These are phyloP conservation scores for Monilinia fructigena DNA, from an alignment of 2,329 filamentous ascomycete genomes.

Conservation along the genomic window DNA sequence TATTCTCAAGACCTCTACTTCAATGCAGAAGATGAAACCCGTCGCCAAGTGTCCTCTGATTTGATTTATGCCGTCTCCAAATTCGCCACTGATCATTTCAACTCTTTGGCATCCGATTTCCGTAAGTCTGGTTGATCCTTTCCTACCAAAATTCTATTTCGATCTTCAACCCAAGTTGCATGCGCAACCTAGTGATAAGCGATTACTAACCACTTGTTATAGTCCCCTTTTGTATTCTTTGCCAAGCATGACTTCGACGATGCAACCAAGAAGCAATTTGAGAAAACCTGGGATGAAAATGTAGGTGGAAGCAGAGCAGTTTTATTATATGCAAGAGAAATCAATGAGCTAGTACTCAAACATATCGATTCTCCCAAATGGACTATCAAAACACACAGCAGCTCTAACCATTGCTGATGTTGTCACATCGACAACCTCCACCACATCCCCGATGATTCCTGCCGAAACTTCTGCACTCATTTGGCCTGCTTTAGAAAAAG, in stretches of 20 bases:
- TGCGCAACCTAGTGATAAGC: background rate
- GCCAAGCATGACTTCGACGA: slow-evolving; percentile 82
- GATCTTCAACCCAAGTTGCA: background rate
- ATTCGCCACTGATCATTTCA: slow-evolving; percentile 85
- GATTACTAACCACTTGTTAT: background rate
- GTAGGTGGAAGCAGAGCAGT: slow-evolving; percentile 82
- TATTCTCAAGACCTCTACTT: slow-evolving; percentile 72
- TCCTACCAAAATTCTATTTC: no score
- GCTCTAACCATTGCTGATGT: slow-evolving; percentile 77
- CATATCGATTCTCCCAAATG: slow-evolving; percentile 80
- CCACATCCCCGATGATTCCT: slow-evolving; percentile 55
- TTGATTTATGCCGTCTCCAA: slow-evolving; percentile 82
- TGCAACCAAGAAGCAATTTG: slow-evolving; percentile 75
- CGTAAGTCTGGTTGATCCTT: background rate
- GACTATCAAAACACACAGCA: slow-evolving; percentile 86
- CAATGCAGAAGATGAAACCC: slow-evolving; percentile 71
- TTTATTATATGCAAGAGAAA: slow-evolving; percentile 80
- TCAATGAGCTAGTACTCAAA: slow-evolving; percentile 63
- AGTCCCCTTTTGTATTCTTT: slow-evolving; percentile 85
- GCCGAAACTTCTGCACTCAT: slow-evolving; percentile 59
- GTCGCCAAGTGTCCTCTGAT: slow-evolving; percentile 75
- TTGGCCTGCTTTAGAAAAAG: slow-evolving; percentile 82
- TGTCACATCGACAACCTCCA: slow-evolving; percentile 59
- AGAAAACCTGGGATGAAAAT: slow-evolving; percentile 85
- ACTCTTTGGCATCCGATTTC: slow-evolving; percentile 68